A percentile compares a stretch with the other conserved stretches of the same genome.
Evolutionary conservation across 1,284 basidiomycete genomes (phyloP).

Genomic region (Phaffia rhodozyma): DNA sequence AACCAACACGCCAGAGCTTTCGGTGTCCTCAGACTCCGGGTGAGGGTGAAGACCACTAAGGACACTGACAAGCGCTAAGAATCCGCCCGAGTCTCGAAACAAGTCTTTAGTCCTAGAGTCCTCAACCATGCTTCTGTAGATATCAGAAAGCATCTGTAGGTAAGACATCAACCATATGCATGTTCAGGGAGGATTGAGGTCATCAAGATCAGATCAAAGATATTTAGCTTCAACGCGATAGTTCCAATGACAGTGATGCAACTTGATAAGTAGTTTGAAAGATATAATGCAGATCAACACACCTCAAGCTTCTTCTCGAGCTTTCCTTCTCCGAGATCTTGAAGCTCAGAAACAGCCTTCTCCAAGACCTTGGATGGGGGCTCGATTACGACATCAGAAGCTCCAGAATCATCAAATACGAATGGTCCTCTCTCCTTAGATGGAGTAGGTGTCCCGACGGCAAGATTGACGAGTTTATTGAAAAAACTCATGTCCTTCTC

Average conservation of each 20-base stretch:
- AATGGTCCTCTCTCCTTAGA: neutral
- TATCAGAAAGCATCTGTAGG: conserved; percentile 47
- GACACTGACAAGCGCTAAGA: conserved; percentile 55
- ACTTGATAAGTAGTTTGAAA: neutral
- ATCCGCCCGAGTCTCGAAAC: conserved; percentile 66
- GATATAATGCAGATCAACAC: neutral
- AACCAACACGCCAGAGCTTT: conserved; percentile 15
- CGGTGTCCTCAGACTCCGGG: conserved; percentile 1
- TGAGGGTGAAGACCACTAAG: conserved; percentile 46
- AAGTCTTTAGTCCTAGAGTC: conserved; percentile 53
- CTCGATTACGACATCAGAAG: conserved; percentile 2
- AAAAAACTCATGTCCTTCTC: conserved; percentile 5
- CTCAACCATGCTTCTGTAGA: conserved; percentile 49
- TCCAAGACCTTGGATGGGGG: conserved; percentile 4
- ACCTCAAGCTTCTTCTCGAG: conserved; percentile 9
- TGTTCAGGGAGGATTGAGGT: neutral
- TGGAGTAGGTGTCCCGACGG: neutral
- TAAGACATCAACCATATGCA: neutral
- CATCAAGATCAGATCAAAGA: neutral
- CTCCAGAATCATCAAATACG: conserved; percentile 7
- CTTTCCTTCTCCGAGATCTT: conserved; percentile 2
- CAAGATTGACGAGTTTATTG: conserved; percentile 9
- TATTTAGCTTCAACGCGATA: neutral
- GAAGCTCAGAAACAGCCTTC: conserved; percentile 1
- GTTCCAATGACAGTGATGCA: neutral